phyloP scores from a whole-genome alignment of 306 rosid species.

The Hippophae rhamnoides region DNA sequence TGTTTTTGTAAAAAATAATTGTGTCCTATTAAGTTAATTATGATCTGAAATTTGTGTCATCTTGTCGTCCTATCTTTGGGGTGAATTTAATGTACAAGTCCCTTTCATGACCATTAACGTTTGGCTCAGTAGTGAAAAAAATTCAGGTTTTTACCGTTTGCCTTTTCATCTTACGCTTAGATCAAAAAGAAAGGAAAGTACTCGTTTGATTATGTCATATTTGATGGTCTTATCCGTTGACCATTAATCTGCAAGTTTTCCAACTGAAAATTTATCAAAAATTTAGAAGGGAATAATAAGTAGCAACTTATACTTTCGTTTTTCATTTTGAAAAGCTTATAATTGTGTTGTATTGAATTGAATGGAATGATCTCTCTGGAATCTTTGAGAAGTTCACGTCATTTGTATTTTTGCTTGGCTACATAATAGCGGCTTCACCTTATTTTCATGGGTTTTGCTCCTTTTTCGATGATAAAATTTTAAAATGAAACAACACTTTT shows the following conservation, averaged over 20 bases:
- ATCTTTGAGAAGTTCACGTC: constrained; percentile 11
- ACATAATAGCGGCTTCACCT: not conserved
- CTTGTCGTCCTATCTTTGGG: constrained; percentile 19
- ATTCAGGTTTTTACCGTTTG: constrained; percentile 21
- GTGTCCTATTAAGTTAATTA: constrained; percentile 16
- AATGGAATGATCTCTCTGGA: constrained; percentile 9
- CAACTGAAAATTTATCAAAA: constrained; percentile 23
- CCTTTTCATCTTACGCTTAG: constrained; percentile 26
- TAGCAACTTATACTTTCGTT: constrained; percentile 15
- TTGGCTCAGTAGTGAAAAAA: constrained; percentile 25
- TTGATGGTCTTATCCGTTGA: constrained; percentile 28
- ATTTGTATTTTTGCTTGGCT: constrained; percentile 16
- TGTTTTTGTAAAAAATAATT: not conserved
- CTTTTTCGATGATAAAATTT: too few relatives aligned
- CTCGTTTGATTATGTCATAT: constrained; percentile 16
- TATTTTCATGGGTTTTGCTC: not conserved
- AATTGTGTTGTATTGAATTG: too few relatives aligned
- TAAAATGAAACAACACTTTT: too few relatives aligned
- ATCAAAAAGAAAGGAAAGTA: constrained; percentile 8
- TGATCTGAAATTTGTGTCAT: constrained; percentile 14
- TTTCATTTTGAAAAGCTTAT: not conserved
- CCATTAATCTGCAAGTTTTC: constrained; percentile 21
- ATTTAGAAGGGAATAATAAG: constrained; percentile 8
- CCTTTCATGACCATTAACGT: constrained; percentile 26
- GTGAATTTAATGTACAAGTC: constrained; percentile 27